Evolutionary conservation across 2,329 filamentous ascomycete species (phyloP).

Genomic region (Trichoderma sp.): DNA sequence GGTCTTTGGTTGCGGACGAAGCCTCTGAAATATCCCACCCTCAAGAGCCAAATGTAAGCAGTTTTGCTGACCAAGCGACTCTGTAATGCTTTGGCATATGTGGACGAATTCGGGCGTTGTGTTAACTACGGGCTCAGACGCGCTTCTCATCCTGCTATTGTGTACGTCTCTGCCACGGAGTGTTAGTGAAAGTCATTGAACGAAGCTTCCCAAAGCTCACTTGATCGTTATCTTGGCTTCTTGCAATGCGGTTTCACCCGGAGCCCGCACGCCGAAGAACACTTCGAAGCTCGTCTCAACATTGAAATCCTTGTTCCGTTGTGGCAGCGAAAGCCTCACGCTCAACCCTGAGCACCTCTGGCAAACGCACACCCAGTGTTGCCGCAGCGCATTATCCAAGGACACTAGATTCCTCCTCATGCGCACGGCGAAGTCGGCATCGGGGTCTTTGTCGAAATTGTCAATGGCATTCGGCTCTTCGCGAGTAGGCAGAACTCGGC

Average conservation of each 20-base stretch:
- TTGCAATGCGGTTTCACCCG: not conserved
- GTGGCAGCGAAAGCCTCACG: not conserved
- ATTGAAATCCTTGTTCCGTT: not conserved
- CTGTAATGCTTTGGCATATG: slow-evolving; percentile 9
- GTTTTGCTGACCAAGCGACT: slow-evolving; percentile 6
- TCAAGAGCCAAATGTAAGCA: slow-evolving; percentile 7
- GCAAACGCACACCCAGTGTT: slow-evolving; percentile 11
- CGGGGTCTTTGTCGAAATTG: not conserved
- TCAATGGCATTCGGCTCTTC: not conserved
- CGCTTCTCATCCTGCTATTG: slow-evolving; percentile 3
- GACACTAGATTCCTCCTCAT: slow-evolving; percentile 2
- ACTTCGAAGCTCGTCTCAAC: slow-evolving; percentile 5
- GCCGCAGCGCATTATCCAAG: not conserved
- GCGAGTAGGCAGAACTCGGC: not conserved
- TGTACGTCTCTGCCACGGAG: not conserved
- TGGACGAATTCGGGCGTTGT: not conserved
- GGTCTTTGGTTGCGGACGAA: slow-evolving; percentile 3
- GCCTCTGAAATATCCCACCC: slow-evolving; percentile 1
- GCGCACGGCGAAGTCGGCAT: slow-evolving; percentile 2
- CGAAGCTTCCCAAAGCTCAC: not conserved
- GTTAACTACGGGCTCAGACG: not conserved
- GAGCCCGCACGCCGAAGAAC: slow-evolving; percentile 1
- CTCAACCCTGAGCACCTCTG: slow-evolving; percentile 8
- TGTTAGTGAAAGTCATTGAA: not conserved
- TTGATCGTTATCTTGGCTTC: slow-evolving; percentile 10